Base-by-base conservation (phyloP, 192 early-diverging fungal genomes). In the Umbelopsis vinacea region DNA sequence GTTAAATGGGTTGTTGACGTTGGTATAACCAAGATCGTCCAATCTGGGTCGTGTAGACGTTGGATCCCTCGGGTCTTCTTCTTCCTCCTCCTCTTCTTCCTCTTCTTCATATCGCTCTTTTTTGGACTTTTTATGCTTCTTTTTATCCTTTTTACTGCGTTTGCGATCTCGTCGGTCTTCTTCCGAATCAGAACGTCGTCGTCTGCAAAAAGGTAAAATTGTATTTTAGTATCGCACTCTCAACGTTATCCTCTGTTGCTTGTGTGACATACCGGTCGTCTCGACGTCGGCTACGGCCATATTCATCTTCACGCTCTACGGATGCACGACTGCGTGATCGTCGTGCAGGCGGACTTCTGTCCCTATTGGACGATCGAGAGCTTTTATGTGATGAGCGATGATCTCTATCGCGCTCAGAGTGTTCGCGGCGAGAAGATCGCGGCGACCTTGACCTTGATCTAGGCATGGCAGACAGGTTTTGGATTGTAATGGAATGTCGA, bases 1-100 rank as follows among this genome's bases (percentile, higher is more conserved):
- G 54, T 91, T 89, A 43, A 96, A 92, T 2, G 92, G 92, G 73
- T 93, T 96, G 55, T 94, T 91, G 0, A 83, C 74, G 66, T 89
- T 89, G 24, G 86, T 87, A 78, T 97, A 95, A 22, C 79, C 79
- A 19, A 81, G 67, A 22, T 63, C n/a, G 0, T 73, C 69, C 0
- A 81, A 22, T 9, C 68, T 45, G 0, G 77, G 69, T 23, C 52
- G 53, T 17, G 46, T 33, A 14, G 33, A 24, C 35, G 21, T 72
- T 10, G 48, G 48, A 19, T 50, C 48, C 15, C n/a, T 50, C 48
- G 7, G 48, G 35, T 37, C 26, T 26, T 63, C 33, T 15, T 37
- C 22, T 21, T 66, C 63, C 19, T 24, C 29, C 8, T 71, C 66
- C 15, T 71, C 75, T 24, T 46, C 46, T 10, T 76, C 75, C 26